phyloP scores from a whole-genome alignment of 1,284 basidiomycete genomes.

The Cystobasidium sp. region DNA sequence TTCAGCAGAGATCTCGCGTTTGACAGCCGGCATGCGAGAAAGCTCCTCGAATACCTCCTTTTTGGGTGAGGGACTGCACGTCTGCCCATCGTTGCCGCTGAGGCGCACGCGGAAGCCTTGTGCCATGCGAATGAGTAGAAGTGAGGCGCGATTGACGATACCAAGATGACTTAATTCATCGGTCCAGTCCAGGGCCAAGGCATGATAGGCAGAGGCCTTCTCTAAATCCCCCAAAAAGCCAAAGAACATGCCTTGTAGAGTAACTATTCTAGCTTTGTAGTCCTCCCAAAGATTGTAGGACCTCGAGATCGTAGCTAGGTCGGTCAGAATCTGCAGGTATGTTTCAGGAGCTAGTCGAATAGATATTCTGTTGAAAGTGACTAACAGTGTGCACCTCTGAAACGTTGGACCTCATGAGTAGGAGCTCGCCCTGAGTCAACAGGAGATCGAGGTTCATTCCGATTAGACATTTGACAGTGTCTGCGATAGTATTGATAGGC shows the following conservation, averaged over 20 bases:
- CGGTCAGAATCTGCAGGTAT: slow-evolving; percentile 18
- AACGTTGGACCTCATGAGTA: slow-evolving; percentile 35
- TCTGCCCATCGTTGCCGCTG: slow-evolving; percentile 11
- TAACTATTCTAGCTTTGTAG: slow-evolving; percentile 17
- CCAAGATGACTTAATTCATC: slow-evolving; percentile 11
- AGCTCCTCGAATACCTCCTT: neutral
- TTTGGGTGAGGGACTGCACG: slow-evolving; percentile 2
- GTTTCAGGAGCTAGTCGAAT: neutral
- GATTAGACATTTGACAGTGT: neutral
- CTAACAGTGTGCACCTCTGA: slow-evolving; percentile 27
- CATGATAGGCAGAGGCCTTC: slow-evolving; percentile 11
- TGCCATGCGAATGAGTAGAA: slow-evolving; percentile 21
- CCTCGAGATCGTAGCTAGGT: slow-evolving; percentile 10
- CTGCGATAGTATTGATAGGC: neutral
- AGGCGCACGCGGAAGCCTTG: slow-evolving; percentile 10
- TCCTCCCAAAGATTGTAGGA: slow-evolving; percentile 29
- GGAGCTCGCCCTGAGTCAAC: slow-evolving; percentile 24
- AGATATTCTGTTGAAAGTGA: neutral
- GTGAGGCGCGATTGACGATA: slow-evolving; percentile 24
- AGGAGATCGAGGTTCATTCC: slow-evolving; percentile 24
- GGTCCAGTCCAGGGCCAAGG: slow-evolving; percentile 6
- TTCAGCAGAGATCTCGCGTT: neutral
- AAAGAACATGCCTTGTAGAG: slow-evolving; percentile 16
- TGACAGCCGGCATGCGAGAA: neutral
- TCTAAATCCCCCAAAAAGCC: slow-evolving; percentile 17